Conservation (phyloP, 225 moss, liverwort and hornwort genomes). For the Pleurozium schreberi region DNA sequence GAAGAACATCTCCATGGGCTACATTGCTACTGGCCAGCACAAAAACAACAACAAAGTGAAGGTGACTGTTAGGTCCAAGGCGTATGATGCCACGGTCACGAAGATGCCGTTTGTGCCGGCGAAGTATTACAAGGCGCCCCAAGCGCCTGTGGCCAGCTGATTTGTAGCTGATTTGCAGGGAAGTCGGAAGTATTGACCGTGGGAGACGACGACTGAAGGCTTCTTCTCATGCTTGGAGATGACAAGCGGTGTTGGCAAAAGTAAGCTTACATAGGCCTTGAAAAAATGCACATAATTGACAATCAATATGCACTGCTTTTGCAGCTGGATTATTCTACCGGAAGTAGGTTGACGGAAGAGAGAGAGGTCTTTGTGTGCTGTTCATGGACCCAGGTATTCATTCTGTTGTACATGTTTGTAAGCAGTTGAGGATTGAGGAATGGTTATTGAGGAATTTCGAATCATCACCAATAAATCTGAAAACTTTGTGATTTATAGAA, state of each 20-base stretch:
- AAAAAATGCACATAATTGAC: slow-evolving; percentile 8
- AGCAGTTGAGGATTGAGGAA: neutral
- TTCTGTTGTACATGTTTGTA: neutral
- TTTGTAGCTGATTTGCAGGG: slow-evolving; percentile 7
- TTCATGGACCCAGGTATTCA: neutral
- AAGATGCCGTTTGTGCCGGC: slow-evolving; percentile 98
- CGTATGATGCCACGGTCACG: slow-evolving; percentile 56
- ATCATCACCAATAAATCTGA: too few relatives aligned
- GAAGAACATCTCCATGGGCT: slow-evolving; percentile 98
- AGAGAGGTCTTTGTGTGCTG: neutral
- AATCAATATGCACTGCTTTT: neutral
- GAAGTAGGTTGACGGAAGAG: neutral
- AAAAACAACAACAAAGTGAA: slow-evolving; percentile 68
- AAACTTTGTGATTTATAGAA: too few relatives aligned
- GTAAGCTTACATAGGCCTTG: slow-evolving; percentile 1
- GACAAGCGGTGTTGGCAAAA: neutral
- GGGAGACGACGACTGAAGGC: neutral
- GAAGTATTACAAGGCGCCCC: slow-evolving; percentile 64
- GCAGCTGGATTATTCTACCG: neutral
- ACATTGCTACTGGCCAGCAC: slow-evolving; percentile 67
- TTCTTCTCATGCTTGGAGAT: neutral
- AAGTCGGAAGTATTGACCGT: neutral
- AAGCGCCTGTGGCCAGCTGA: slow-evolving; percentile 21
- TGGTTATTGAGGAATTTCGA: neutral
- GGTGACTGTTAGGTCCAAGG: slow-evolving; percentile 66